Base-by-base conservation (phyloP, 2,329 filamentous ascomycete genomes). In the Microascus cirrosus region DNA sequence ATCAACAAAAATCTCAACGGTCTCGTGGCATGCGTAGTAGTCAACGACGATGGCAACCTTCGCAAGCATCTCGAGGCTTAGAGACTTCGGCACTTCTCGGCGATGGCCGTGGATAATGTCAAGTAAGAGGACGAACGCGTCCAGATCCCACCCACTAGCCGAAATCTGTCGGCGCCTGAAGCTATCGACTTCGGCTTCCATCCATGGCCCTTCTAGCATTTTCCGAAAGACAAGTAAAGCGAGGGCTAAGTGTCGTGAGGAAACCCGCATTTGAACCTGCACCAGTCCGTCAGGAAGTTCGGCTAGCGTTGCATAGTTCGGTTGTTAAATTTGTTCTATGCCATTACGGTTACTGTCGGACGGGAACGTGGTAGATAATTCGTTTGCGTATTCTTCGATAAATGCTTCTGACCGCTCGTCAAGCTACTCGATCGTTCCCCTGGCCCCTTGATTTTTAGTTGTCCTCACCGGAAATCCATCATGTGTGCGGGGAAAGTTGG, bases 21-120 rank as follows among this genome's bases (percentile, higher is more conserved):
- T 59, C 28, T 69, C 68, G 28, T 66, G 62, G 34, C 64, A 68
- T 3, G 67, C 55, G 15, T 67, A 68, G 32, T 69, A 67, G n/a
- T 69, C 66, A 1, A 69, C 65, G 2, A 69, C 56, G 6, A 65
- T 62, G 0, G 66, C 65, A 8, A 69, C 57, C 28, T 68, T 66
- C 1, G 65, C 62, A 0, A 68, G 54, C 25, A 61, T 65, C 24
- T 67, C 64, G 1, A 66, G 58, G 0, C 53, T 56, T 8, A 69
- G 35, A 0, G 3, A 25, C 1, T 59, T 59, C 0, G 67, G 66
- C 0, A 70, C 63, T 3, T 53, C 56, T 51, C 60, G 59, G 7
- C 62, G 60, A 10, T 63, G 64, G 2, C 68, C 63, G 18, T 70
- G 68, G 0, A 70, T 65, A 15, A 68, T 62, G 12, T 63, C 55